phyloP scores from a whole-genome alignment of 192 early-diverging fungal species.

The Endogone sp. region DNA sequence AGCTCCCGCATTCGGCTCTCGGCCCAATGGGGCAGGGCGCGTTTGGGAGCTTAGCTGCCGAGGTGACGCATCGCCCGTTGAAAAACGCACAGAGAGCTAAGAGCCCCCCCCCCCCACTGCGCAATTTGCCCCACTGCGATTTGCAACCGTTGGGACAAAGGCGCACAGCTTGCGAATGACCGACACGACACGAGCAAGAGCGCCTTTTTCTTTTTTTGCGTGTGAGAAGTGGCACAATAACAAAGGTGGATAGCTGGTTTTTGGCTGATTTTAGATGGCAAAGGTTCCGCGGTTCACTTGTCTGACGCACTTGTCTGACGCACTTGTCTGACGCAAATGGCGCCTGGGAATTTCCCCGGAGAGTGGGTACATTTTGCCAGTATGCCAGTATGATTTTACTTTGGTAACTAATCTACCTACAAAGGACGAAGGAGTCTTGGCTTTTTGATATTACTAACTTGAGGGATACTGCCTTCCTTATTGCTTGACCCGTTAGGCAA shows the following conservation, averaged over 20 bases:
- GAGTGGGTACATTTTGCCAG: too few species aligned
- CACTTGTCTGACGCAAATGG: not conserved
- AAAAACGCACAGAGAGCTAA: not conserved
- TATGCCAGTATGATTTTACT: too few species aligned
- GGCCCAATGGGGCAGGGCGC: not conserved
- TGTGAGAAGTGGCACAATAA: not conserved
- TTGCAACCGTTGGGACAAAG: not conserved
- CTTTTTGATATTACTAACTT: too few species aligned
- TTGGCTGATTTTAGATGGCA: not conserved
- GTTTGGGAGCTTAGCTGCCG: not conserved
- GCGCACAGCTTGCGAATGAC: not conserved
- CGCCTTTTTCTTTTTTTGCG: not conserved
- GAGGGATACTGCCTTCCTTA: too few species aligned
- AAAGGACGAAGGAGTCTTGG: too few species aligned
- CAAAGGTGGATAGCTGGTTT: not conserved
- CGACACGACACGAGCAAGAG: not conserved
- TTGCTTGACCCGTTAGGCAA: too few species aligned
- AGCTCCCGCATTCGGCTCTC: not conserved
- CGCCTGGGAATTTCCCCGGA: not conserved
- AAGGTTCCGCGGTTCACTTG: not conserved
- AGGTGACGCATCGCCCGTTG: not conserved
- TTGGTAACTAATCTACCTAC: too few species aligned
- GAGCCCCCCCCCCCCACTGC: too few species aligned
- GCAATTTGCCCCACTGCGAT: too few species aligned
- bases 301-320: too few species aligned